Evolutionary conservation across 345 rosid species (phyloP).

Genomic region (Pistacia vera): DNA sequence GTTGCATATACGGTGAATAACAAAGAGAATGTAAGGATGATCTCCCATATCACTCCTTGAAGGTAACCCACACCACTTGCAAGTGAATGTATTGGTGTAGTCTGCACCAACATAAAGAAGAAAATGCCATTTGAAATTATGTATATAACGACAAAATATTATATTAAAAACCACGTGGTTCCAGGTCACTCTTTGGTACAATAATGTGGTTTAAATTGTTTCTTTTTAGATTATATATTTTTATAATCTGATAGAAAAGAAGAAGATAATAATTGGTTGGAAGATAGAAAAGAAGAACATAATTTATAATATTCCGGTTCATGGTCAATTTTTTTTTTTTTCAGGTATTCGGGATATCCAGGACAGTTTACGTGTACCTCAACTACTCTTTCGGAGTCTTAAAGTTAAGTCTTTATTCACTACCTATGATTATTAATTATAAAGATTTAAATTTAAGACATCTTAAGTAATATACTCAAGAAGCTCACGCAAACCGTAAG

Average conservation of each 20-base stretch:
- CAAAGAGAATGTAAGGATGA: constrained; percentile 72
- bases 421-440: too few species aligned
- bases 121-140: not conserved
- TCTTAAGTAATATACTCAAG: too few species aligned
- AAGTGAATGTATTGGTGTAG: constrained; percentile 60
- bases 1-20: constrained; percentile 91
- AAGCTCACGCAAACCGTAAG: too few species aligned
- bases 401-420: too few species aligned
- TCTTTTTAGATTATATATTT: not conserved
- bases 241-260: not conserved
- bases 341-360: too few species aligned
- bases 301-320: too few species aligned
- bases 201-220: not conserved
- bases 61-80: constrained; percentile 65
- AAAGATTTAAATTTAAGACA: too few species aligned
- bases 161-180: not conserved
- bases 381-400: too few species aligned
- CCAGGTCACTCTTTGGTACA: not conserved
- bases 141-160: not conserved
- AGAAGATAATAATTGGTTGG: not conserved
- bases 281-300: too few species aligned
- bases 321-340: too few species aligned
- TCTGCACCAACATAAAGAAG: constrained; percentile 26
- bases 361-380: too few species aligned
- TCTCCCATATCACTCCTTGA: constrained; percentile 83